Evolutionary conservation across 1,284 basidiomycete species (phyloP), one percentile per base, ranked within the genome.

Genomic region (Tilletiopsis washingtonensis): DNA sequence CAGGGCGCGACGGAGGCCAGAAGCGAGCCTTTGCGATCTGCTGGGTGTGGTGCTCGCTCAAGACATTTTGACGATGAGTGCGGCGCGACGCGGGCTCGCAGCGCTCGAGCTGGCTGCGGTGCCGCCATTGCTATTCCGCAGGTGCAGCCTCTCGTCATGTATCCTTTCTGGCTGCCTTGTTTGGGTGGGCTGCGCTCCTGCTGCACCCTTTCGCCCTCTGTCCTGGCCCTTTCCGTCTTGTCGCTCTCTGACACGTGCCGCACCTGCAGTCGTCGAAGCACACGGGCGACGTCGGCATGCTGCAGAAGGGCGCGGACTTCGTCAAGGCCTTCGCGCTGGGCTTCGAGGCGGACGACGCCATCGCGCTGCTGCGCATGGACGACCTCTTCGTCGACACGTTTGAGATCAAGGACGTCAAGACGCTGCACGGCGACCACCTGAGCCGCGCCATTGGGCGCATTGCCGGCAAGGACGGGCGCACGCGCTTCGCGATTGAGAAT

Each of bases 291-390:
- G 62, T 73, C 7, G 73, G 69, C 4, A 66, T 70, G 7, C 78
- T 98, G 25, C 93, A 98, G 74, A 96, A 94, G 70, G 93, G 93
- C n/a, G 88, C 90, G 19, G 93, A 98, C 75, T 98, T 98, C 71
- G 84, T 96, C 54, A 91, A 94, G 72, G 91, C 93, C 1, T 98
- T 84, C 73, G 84, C 90, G 1, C 77, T 97, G 5, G 93, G 93
- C 3, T 98, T 98, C 67, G 90, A 57, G 27, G 63, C 64, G 0
- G 65, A 98, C 86, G 93, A 98, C 68, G 85, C 93, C 1, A 87
- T 98, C 59, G 94, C 93, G 2, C 82, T 98, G 7, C 81, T 98
- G 25, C 83, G 93, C 57, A 76, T 98, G 67, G 93, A 98, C 71
- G 94, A 98, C 74, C 80, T 98, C 14, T 98, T 97, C 75, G 84